Conservation (phyloP, 345 rosid genomes). For the Syzygium aromaticum region DNA sequence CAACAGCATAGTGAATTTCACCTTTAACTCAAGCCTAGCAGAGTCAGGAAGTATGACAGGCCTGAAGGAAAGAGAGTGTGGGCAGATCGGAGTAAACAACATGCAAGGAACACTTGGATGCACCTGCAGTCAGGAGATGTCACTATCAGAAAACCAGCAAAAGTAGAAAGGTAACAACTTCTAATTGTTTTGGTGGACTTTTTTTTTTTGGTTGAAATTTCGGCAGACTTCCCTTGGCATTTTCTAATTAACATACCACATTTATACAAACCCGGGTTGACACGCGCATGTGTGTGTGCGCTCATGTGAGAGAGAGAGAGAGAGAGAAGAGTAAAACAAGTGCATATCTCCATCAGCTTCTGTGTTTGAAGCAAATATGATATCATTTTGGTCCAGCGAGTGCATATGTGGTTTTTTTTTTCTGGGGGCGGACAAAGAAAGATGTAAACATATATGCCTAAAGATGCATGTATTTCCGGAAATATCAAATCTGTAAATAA, state of each 20-base stretch:
- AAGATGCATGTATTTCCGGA: background rate
- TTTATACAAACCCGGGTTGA: background rate
- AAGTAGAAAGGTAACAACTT: background rate
- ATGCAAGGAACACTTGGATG: constrained; percentile 99
- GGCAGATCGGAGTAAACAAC: constrained; percentile 96
- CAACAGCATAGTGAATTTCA: constrained; percentile 7
- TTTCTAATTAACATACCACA: background rate
- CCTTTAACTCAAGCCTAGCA: constrained; percentile 90
- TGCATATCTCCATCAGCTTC: background rate
- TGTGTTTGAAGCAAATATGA: background rate
- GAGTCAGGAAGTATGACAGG: constrained; percentile 99
- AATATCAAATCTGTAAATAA: background rate
- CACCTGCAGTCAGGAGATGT: constrained; percentile 45
- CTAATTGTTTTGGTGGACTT: background rate
- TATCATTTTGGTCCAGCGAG: background rate
- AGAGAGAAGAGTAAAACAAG: background rate
- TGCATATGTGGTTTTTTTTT: background rate
- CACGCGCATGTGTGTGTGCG: rapidly evolving
- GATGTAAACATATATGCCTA: background rate
- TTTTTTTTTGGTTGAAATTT: background rate
- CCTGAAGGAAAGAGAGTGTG: constrained; percentile 94
- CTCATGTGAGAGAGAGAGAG: background rate
- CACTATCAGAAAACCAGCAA: background rate
- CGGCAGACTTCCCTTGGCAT: background rate
- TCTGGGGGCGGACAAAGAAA: background rate